Conservation (phyloP, 139 green algal species). For the Eudorina sp. region DNA sequence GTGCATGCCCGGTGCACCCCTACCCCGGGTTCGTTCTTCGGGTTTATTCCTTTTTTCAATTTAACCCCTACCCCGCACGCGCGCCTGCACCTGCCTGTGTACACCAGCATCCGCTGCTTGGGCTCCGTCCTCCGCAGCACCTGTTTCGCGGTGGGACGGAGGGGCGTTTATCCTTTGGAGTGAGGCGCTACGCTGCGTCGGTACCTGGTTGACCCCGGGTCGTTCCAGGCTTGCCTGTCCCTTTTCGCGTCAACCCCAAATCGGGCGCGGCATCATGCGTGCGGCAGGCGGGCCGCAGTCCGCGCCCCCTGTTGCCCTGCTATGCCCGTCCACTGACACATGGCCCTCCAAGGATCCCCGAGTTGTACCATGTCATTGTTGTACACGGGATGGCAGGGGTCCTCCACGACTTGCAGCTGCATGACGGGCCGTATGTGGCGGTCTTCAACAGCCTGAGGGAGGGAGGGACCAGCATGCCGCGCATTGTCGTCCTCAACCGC, state of each 20-base stretch:
- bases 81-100: no score
- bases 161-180: not conserved
- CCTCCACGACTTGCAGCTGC: not conserved
- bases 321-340: not conserved
- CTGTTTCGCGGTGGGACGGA: not conserved
- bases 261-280: not conserved
- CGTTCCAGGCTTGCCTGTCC: not conserved
- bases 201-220: not conserved
- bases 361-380: constrained; percentile 15
- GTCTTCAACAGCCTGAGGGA: not conserved
- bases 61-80: not conserved
- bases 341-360: no score
- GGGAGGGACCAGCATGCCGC: not conserved
- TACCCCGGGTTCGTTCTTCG: no score
- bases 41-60: not conserved
- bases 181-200: not conserved
- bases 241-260: not conserved
- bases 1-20: not conserved
- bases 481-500: no score
- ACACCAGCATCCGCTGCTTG: constrained; percentile 32
- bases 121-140: not conserved
- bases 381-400: constrained; percentile 36
- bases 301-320: not conserved
- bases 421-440: not conserved
- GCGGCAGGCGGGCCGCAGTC: not conserved